A percentile compares a stretch with the other conserved stretches of the same genome.
Conservation (phyloP, 2,329 filamentous ascomycete species). For the Colletotrichum liaoningense region DNA sequence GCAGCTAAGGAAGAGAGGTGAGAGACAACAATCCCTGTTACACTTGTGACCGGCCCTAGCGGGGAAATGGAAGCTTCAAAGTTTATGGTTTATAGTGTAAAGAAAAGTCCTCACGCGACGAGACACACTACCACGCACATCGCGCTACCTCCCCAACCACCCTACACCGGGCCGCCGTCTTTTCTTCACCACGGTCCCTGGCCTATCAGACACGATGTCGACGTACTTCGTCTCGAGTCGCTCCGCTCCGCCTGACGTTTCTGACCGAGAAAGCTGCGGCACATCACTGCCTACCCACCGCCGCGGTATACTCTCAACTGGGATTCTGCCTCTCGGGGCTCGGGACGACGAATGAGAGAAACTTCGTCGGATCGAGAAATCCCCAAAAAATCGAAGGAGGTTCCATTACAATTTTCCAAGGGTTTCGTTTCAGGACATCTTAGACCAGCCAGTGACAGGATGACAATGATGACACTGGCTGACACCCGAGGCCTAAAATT, state of each 20-base stretch:
- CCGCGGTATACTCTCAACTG: not conserved
- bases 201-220: not conserved
- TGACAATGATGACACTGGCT: not conserved
- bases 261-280: conserved; percentile 6
- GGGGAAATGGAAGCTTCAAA: not conserved
- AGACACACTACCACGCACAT: not conserved
- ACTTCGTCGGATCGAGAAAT: not conserved
- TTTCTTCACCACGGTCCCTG: not conserved
- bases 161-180: not conserved
- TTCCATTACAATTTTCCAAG: not conserved
- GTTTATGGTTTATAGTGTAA: not conserved
- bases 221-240: conserved; percentile 21
- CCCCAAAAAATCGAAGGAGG: not conserved
- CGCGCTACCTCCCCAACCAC: not conserved
- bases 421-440: conserved; percentile 1
- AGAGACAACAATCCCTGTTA: not conserved
- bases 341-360: not conserved
- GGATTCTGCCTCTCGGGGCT: not conserved
- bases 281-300: not conserved
- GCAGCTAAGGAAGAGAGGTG: not conserved
- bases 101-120: not conserved
- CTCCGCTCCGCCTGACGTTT: conserved; percentile 8
- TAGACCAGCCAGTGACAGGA: conserved; percentile 5
- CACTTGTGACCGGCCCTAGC: not conserved
- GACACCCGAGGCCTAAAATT: conserved; percentile 5